Base-by-base conservation (phyloP, 2,329 filamentous ascomycete genomes). In the Didymella pomorum region DNA sequence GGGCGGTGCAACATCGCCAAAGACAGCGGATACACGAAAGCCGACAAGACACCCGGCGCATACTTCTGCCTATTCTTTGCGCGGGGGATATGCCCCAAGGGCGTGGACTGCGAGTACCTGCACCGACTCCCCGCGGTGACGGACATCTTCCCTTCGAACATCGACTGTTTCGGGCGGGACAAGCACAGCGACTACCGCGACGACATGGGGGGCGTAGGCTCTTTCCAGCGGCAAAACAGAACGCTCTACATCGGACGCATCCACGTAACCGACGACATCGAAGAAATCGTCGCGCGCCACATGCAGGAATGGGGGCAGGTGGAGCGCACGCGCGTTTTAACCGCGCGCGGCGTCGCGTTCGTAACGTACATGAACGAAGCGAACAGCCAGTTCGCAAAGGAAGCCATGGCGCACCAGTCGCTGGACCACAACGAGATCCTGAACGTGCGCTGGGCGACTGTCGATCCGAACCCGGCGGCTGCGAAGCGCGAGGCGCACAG, bases 291-390 rank as follows among this genome's bases (percentile, higher is more conserved):
- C 6, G 89, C 94, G 28, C 85, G 96, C 14, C 95, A 99, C 79
- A 97, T 98, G 74, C 90, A 92, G 23, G 95, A 99, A 84, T 99
- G 93, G 93, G 95, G 95, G 0, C 90, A 93, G 70, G 82, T 99
- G 48, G 94, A 98, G 76, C 86, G 95, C 43, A 88, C 89, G 45
- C 89, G 95, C 26, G 94, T 98, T 2, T 81, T 99, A 14, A 97
- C 96, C 56, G 89, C 87, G 1, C 82, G 94, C 39, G 96, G 95
- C 53, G 95, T 99, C 20, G 96, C 89, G 0, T 99, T 99, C 76
- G 89, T 99, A 55, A 99, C 96, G 10, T 98, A 98, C 74, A 85
- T 86, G 23, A 97, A 97, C 74, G 91, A 97, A 52, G 76, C 76
- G n/a, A 79, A 78, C 52, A 61, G 63, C 2, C 74, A 78, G 56